phyloP scores from a whole-genome alignment of 495 filamentous ascomycete genomes.

The Glutinoglossum americanum region DNA sequence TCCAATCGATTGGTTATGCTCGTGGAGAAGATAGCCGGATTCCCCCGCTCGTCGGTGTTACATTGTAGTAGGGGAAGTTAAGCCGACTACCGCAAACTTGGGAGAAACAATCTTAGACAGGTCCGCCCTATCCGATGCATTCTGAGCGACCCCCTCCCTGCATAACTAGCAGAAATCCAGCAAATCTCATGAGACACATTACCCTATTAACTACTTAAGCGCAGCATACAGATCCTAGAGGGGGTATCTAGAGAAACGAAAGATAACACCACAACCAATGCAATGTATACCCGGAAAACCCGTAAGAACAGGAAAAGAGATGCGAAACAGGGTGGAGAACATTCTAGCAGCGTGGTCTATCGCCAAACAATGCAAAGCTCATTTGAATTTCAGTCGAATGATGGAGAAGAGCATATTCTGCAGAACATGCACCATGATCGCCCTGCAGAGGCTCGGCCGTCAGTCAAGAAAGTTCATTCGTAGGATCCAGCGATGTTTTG shows the following conservation, averaged over 20 bases:
- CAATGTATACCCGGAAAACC: background rate
- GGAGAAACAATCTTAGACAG: too few species aligned
- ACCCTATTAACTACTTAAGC: too few species aligned
- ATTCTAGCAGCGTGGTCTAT: background rate
- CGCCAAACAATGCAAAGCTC: conserved; percentile 3
- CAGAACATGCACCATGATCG: conserved; percentile 39
- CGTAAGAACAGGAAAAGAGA: background rate
- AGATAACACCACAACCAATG: background rate
- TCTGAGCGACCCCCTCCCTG: too few species aligned
- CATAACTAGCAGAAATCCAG: too few species aligned
- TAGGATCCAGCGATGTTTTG: background rate
- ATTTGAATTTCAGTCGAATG: conserved; percentile 34
- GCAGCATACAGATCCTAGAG: background rate
- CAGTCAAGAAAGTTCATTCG: background rate
- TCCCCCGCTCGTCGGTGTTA: too few species aligned
- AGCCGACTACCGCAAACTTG: too few species aligned
- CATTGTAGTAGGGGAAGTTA: too few species aligned
- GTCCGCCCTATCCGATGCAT: too few species aligned
- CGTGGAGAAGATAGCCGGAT: too few species aligned
- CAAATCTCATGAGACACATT: too few species aligned
- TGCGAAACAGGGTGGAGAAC: background rate
- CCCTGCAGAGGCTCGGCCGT: conserved; percentile 5
- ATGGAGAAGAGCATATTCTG: conserved; percentile 48
- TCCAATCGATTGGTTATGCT: too few species aligned
- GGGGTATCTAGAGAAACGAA: background rate